These are phyloP conservation scores for Alternaria arborescens DNA, from an alignment of 2,329 filamentous ascomycete genomes.

Conservation along the genomic window DNA sequence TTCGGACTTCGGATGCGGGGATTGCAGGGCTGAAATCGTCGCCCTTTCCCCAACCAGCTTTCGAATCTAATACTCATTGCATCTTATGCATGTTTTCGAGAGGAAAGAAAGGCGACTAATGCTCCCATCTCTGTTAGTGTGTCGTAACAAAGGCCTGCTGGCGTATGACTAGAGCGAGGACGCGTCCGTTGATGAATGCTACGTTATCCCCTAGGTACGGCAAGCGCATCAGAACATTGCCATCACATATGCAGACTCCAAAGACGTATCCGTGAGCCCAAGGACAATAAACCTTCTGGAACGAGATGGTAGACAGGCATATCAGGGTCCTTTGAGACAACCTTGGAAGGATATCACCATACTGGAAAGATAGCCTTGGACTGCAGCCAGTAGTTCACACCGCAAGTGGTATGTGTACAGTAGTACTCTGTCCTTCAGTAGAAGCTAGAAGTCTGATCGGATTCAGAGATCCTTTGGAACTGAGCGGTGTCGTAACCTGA, in stretches of 20 bases:
- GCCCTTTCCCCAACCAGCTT: neutral
- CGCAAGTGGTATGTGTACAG: neutral
- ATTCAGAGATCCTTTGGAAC: neutral
- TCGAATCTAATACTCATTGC: neutral
- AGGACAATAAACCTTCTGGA: neutral
- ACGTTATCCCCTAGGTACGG: neutral
- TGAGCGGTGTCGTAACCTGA: neutral
- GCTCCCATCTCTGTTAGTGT: too few species aligned
- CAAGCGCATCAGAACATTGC: neutral
- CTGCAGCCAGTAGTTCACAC: neutral
- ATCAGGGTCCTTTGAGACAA: neutral
- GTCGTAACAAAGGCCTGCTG: too few species aligned
- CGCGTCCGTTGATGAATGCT: neutral
- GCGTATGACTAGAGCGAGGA: neutral
- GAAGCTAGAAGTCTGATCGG: neutral
- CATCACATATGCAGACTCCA: neutral
- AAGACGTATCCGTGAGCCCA: neutral
- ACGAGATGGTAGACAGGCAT: neutral
- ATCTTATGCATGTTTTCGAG: neutral
- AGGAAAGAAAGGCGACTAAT: too few species aligned
- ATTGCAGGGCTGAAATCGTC: conserved; percentile 5
- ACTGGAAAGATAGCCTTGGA: neutral
- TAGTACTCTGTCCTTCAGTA: neutral
- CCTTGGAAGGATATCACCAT: neutral
- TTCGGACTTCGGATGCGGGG: conserved; percentile 33